Evolutionary conservation across 768 basidiomycete species (phyloP), one percentile per base, ranked within the genome.

Genomic region (Omphalotus guepiniiformis): DNA sequence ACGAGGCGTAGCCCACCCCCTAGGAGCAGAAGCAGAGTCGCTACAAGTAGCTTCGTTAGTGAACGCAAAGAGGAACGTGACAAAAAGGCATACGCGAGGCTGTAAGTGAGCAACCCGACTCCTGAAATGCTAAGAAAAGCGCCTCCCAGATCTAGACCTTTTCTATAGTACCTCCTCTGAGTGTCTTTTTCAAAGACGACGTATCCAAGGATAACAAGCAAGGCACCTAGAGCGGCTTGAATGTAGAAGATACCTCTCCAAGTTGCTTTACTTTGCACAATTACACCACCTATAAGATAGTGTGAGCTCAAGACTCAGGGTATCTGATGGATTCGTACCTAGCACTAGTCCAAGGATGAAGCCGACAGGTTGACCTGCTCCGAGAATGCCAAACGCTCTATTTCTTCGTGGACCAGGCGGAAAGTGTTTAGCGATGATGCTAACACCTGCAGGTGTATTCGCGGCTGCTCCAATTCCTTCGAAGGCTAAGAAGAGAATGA

Each of bases 61-160:
- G 18, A 39, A 39, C 9, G 11, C 11, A 39, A 39, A 39, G 42
- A 25, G 21, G 13, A 11, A 42, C 35, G 22, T 25, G 3, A 35
- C 32, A 30, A 8, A 22, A 21, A 18, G 32, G 51, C 65, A 39
- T 26, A 68, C 66, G 63, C 63, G 13, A 68, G 58, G 29, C 63
- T 62, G 40, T 62, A 68, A 16, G 59, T 63, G 5, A 68, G 54
- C 18, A 68, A 53, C n/a, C 60, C 66, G 30, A 68, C 51, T 6
- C 66, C 66, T 2, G 55, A 48, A 13, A 60, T 60, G 40, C 66
- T 68, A 11, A 68, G 53, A 9, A 62, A 25, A 3, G 64, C 64
- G 19, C 66, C 66, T 23, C 64, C 59, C 65, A 63, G 66, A 52
- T 68, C 66, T 16, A 68, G 41, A 6, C 66, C 66, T 47, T 64